Evolutionary conservation across 2,329 filamentous ascomycete genomes (phyloP).

Genomic region (Colletotrichum orbiculare): DNA sequence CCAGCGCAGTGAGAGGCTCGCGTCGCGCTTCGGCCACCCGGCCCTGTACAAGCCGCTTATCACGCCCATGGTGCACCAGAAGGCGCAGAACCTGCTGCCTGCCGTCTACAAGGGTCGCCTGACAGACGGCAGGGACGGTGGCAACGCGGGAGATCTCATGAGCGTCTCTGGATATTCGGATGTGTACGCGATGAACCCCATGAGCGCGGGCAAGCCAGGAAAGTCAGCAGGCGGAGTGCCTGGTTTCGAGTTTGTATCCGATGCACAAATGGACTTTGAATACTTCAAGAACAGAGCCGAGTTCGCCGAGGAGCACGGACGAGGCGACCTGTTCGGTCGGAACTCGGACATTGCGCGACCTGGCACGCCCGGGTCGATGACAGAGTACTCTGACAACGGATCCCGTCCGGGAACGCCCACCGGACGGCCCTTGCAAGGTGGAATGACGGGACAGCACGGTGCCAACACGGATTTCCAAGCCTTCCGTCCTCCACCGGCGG

Average conservation of each 20-base stretch:
- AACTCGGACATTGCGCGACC: slow-evolving; percentile 69
- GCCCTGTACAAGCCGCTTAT: slow-evolving; percentile 89
- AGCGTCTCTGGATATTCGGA: slow-evolving; percentile 83
- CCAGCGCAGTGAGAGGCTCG: slow-evolving; percentile 74
- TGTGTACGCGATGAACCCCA: slow-evolving; percentile 82
- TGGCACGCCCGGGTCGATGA: slow-evolving; percentile 68
- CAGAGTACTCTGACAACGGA: slow-evolving; percentile 52
- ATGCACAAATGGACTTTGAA: slow-evolving; percentile 87
- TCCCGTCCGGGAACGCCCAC: slow-evolving; percentile 65
- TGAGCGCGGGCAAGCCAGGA: slow-evolving; percentile 68
- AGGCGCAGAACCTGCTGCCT: slow-evolving; percentile 86
- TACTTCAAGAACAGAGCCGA: slow-evolving; percentile 92
- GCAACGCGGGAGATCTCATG: slow-evolving; percentile 61
- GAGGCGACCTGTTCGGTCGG: slow-evolving; percentile 74
- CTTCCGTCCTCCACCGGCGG: slow-evolving; percentile 28
- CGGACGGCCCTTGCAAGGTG: slow-evolving; percentile 48
- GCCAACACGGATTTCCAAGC: slow-evolving; percentile 38
- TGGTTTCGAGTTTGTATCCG: slow-evolving; percentile 91
- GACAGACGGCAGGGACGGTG: slow-evolving; percentile 70
- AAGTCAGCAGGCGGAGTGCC: slow-evolving; percentile 61
- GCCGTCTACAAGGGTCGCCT: slow-evolving; percentile 87
- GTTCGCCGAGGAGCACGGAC: slow-evolving; percentile 89
- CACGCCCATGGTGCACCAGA: slow-evolving; percentile 95
- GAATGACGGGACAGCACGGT: slow-evolving; percentile 39
- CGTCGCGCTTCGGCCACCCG: slow-evolving; percentile 87